phyloP scores from a whole-genome alignment of 345 rosid genomes.

The Combretum micranthum region DNA sequence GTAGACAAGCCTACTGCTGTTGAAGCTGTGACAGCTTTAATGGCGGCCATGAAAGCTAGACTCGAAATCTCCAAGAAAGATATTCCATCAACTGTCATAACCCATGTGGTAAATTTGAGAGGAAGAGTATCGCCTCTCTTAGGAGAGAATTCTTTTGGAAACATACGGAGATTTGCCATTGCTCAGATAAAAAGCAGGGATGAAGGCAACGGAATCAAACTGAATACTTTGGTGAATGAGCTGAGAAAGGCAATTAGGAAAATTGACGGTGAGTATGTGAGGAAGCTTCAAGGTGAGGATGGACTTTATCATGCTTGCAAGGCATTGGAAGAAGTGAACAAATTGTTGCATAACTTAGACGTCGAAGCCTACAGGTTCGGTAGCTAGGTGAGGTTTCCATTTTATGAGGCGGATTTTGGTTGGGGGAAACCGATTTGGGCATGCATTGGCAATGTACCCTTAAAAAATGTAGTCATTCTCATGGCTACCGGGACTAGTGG shows the following conservation, averaged over 20 bases:
- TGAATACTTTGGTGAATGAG: constrained; percentile 7
- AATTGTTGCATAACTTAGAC: constrained; percentile 9
- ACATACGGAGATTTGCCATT: not conserved
- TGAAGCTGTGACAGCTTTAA: constrained; percentile 22
- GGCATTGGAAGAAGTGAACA: not conserved
- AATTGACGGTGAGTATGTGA: constrained; percentile 16
- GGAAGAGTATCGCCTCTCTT: constrained; percentile 9
- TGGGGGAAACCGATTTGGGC: constrained; percentile 18
- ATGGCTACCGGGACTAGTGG: constrained; percentile 16
- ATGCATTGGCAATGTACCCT: not conserved
- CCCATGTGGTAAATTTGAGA: constrained; percentile 18
- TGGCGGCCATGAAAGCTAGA: constrained; percentile 5
- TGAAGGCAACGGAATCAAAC: not conserved
- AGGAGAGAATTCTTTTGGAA: constrained; percentile 3
- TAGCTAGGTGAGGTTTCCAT: constrained; percentile 16
- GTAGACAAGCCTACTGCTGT: constrained; percentile 8
- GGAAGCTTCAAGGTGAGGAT: constrained; percentile 15
- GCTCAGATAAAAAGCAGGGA: constrained; percentile 6
- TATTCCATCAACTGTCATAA: not conserved
- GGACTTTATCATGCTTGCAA: constrained; percentile 9
- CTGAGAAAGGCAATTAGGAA: constrained; percentile 21
- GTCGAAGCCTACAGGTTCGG: constrained; percentile 12
- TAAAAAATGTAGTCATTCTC: constrained; percentile 9
- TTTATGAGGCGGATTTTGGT: constrained; percentile 21
- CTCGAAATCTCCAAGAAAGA: not conserved